phyloP scores from a whole-genome alignment of 1,284 basidiomycete genomes.

The Fistulinella cinereoalba region DNA sequence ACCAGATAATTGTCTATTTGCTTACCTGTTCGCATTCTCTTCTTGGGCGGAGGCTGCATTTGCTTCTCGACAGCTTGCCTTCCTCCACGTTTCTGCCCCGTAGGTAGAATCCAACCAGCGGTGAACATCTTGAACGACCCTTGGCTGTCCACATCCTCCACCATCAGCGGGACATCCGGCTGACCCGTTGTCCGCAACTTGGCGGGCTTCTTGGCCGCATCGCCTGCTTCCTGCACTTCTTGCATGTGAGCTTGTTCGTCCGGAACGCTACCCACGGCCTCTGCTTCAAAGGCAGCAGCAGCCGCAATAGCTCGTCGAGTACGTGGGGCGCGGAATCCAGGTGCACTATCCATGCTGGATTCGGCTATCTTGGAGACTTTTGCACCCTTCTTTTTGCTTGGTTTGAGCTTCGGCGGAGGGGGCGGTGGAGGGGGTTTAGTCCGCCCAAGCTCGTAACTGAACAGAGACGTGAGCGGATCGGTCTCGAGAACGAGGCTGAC shows the following conservation, averaged over 20 bases:
- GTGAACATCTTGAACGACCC: constrained; percentile 85
- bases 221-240: constrained; percentile 13
- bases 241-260: constrained; percentile 5
- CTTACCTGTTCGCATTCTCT: constrained; percentile 53
- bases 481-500: constrained; percentile 51
- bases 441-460: constrained; percentile 62
- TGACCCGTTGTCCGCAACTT: constrained; percentile 28
- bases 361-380: constrained; percentile 32
- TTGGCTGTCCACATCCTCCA: constrained; percentile 67
- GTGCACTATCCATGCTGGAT: constrained; percentile 22
- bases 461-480: constrained; percentile 64
- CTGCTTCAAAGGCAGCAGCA: constrained; percentile 43
- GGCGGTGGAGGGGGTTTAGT: constrained; percentile 55
- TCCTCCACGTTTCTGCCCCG: constrained; percentile 62
- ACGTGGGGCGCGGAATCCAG: constrained; percentile 48
- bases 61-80: constrained; percentile 44
- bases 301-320: constrained; percentile 44
- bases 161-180: constrained; percentile 44
- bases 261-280: constrained; percentile 23
- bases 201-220: constrained; percentile 16
- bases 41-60: constrained; percentile 43
- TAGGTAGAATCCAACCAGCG: constrained; percentile 84
- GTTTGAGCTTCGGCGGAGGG: constrained; percentile 38
- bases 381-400: constrained; percentile 35
- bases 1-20: too few relatives aligned